phyloP scores from a whole-genome alignment of 192 early-diverging fungal species.

The Coemansia sp. region DNA sequence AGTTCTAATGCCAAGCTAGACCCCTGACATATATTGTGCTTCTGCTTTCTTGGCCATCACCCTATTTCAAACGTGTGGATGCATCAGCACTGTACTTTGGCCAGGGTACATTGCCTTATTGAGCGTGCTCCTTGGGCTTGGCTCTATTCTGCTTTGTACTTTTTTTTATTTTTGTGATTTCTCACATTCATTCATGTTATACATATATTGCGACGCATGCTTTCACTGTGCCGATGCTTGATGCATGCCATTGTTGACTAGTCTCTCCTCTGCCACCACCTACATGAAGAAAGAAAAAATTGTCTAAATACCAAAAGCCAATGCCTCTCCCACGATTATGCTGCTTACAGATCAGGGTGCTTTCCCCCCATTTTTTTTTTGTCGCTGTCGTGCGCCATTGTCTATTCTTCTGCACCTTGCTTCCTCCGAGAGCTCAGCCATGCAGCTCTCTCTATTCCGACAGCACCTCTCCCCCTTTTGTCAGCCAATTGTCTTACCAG shows the following conservation, averaged over 20 bases:
- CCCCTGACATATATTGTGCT: neutral
- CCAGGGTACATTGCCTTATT: neutral
- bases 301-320: neutral
- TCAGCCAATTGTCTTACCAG: neutral
- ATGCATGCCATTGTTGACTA: conserved; percentile 4
- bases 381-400: neutral
- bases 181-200: conserved; percentile 7
- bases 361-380: neutral
- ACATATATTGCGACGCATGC: conserved; percentile 6
- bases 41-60: neutral
- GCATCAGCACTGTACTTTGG: neutral
- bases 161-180: neutral
- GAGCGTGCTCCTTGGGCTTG: conserved; percentile 4
- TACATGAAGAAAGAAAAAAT: neutral
- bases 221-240: neutral
- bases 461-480: neutral
- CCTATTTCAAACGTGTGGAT: neutral
- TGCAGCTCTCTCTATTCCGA: neutral
- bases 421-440: neutral
- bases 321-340: neutral
- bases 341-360: conserved; percentile 6
- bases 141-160: conserved; percentile 1
- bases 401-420: neutral
- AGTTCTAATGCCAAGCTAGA: neutral
- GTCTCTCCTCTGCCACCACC: conserved; percentile 3